These are phyloP conservation scores for Corynascus novoguineensis DNA, from an alignment of 495 filamentous ascomycete species.

Conservation along the genomic window DNA sequence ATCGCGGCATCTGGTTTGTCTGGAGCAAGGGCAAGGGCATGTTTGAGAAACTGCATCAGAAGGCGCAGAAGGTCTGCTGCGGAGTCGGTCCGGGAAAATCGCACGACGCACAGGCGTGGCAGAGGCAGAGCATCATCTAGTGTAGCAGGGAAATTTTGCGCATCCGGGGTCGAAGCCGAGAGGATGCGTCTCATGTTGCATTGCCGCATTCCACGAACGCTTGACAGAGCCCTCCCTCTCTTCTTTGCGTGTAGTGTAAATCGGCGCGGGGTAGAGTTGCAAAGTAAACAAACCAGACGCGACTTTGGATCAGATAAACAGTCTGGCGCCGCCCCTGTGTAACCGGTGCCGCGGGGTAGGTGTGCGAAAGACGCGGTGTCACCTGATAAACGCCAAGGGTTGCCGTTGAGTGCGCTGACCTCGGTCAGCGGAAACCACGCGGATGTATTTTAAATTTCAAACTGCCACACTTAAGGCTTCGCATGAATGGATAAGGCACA, in stretches of 20 bases:
- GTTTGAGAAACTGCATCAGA: constrained; percentile 22
- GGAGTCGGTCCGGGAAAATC: not conserved
- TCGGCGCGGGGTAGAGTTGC: constrained; percentile 11
- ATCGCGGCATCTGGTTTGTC: constrained; percentile 4
- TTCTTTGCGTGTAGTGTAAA: not conserved
- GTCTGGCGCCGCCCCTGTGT: not conserved
- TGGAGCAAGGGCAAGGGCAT: constrained; percentile 12
- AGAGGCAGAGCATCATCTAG: too few species aligned
- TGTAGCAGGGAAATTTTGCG: not conserved
- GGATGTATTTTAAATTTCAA: constrained; percentile 1
- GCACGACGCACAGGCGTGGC: constrained; percentile 1
- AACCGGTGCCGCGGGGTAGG: constrained; percentile 17
- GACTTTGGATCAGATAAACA: constrained; percentile 15
- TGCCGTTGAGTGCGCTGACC: constrained; percentile 1
- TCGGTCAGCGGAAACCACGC: not conserved
- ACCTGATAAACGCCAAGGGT: constrained; percentile 12
- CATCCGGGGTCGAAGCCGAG: not conserved
- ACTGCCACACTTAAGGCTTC: not conserved
- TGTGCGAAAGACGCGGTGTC: constrained; percentile 15
- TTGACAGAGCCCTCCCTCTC: not conserved
- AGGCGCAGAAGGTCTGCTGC: constrained; percentile 6
- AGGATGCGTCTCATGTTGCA: constrained; percentile 5
- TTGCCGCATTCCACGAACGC: not conserved
- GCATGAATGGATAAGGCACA: not conserved
- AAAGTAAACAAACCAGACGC: constrained; percentile 20